Evolutionary conservation across 768 basidiomycete genomes (phyloP).

Genomic region (Vishniacozyma victoriae): DNA sequence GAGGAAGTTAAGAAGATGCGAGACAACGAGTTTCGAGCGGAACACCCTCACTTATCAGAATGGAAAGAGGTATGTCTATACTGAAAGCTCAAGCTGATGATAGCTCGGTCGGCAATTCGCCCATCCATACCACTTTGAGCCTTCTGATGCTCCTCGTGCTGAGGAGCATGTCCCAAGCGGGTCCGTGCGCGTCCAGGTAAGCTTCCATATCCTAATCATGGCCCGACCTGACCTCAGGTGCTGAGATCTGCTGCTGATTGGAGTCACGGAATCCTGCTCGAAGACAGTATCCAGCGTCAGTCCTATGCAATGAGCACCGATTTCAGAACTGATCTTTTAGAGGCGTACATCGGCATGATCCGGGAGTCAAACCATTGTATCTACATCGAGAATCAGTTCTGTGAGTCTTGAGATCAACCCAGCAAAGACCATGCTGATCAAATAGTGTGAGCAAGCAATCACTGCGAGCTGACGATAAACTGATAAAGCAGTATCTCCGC

Average conservation of each 20-base stretch:
- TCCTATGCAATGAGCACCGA: background rate
- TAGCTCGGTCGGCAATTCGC: conserved; percentile 38
- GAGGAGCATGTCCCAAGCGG: conserved; percentile 41
- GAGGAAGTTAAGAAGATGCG: conserved; percentile 25
- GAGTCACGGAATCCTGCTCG: conserved; percentile 85
- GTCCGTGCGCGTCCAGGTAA: conserved; percentile 29
- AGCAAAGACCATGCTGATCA: conserved; percentile 9
- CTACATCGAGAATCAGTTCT: conserved; percentile 64
- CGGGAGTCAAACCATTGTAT: conserved; percentile 78
- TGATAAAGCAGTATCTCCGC: conserved; percentile 61
- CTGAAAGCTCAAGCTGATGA: background rate
- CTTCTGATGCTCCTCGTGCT: conserved; percentile 35
- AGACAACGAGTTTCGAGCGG: conserved; percentile 34
- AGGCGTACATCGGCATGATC: conserved; percentile 66
- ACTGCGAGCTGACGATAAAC: conserved; percentile 2
- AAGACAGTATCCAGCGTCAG: conserved; percentile 72
- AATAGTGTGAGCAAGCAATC: conserved; percentile 18
- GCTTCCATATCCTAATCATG: conserved; percentile 50
- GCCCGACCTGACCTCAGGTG: conserved; percentile 60
- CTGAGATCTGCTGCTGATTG: conserved; percentile 85
- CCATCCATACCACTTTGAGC: conserved; percentile 47
- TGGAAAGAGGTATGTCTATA: conserved; percentile 35
- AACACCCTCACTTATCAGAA: conserved; percentile 45
- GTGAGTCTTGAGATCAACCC: too few species aligned
- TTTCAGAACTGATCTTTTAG: conserved; percentile 36